phyloP scores from a whole-genome alignment of 2,329 filamentous ascomycete species.

The Aspergillus jensenii region DNA sequence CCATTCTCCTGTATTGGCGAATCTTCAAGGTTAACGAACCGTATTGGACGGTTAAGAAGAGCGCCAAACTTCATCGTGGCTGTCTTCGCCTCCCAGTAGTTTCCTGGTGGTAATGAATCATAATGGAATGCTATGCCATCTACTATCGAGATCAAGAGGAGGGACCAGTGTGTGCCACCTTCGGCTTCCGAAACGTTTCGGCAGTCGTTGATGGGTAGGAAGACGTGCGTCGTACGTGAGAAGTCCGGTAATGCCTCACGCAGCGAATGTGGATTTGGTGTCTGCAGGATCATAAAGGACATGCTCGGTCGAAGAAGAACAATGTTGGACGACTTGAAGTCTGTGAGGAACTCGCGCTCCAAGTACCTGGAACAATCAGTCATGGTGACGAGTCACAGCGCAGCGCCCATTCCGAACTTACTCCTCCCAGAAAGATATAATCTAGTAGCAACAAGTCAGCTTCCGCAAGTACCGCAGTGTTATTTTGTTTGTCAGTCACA shows the following conservation, averaged over 20 bases:
- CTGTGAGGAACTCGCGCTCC: slow-evolving; percentile 80
- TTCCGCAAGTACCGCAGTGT: slow-evolving; percentile 3
- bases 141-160: slow-evolving; percentile 83
- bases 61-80: slow-evolving; percentile 68
- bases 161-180: slow-evolving; percentile 90
- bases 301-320: slow-evolving; percentile 88
- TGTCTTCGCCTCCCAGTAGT: slow-evolving; percentile 69
- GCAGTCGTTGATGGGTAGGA: slow-evolving; percentile 92
- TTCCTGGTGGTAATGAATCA: slow-evolving; percentile 77
- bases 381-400: background rate
- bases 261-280: slow-evolving; percentile 55
- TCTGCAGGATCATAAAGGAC: slow-evolving; percentile 86
- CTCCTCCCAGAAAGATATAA: slow-evolving; percentile 98
- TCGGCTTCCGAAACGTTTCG: slow-evolving; percentile 74
- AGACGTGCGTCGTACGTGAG: slow-evolving; percentile 79
- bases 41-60: slow-evolving; percentile 65
- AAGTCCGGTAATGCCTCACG: slow-evolving; percentile 78
- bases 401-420: slow-evolving; percentile 46
- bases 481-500: slow-evolving; percentile 15
- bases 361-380: slow-evolving; percentile 59
- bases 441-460: slow-evolving; percentile 52
- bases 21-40: slow-evolving; percentile 78
- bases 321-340: slow-evolving; percentile 81
- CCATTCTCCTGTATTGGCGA: slow-evolving; percentile 89
- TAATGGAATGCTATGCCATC: slow-evolving; percentile 96